These are phyloP conservation scores for Hyphopichia khmerensis DNA, from an alignment of 1,139 yeast genomes.

Conservation along the genomic window DNA sequence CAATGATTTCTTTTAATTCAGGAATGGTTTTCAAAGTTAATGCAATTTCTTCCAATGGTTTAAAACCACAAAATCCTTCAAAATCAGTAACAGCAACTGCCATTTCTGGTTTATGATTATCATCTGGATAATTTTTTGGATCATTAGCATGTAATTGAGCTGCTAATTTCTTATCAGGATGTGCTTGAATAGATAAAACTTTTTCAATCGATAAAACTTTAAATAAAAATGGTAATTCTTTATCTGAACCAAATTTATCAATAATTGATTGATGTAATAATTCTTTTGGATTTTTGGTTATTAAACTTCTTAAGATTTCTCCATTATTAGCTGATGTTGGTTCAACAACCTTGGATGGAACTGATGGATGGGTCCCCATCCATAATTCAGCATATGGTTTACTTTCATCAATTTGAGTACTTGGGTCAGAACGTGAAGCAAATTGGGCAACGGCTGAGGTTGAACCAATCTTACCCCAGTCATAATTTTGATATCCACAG, in stretches of 20 bases:
- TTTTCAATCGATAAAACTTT: slow-evolving; percentile 90
- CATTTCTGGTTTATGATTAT: slow-evolving; percentile 99
- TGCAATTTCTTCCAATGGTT: slow-evolving; percentile 79
- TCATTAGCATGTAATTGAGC: slow-evolving; percentile 72
- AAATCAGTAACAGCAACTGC: slow-evolving; percentile 94
- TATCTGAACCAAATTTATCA: slow-evolving; percentile 61
- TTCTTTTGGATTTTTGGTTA: slow-evolving; percentile 57
- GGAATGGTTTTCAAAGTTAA: slow-evolving; percentile 67
- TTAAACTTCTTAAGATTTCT: slow-evolving; percentile 61
- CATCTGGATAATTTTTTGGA: slow-evolving; percentile 95
- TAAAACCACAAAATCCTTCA: slow-evolving; percentile 97
- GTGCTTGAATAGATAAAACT: slow-evolving; percentile 95
- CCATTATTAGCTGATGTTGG: slow-evolving; percentile 32
- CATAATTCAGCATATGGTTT: slow-evolving; percentile 91
- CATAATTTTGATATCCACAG: slow-evolving; percentile 69
- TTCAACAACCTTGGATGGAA: slow-evolving; percentile 69
- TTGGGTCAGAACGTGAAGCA: slow-evolving; percentile 68
- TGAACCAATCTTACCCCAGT: slow-evolving; percentile 87
- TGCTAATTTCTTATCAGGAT: slow-evolving; percentile 89
- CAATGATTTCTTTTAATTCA: slow-evolving; percentile 71
- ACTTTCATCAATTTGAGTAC: slow-evolving; percentile 56
- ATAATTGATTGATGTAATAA: slow-evolving; percentile 60
- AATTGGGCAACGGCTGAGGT: slow-evolving; percentile 86
- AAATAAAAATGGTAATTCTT: slow-evolving; percentile 86
- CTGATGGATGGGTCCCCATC: slow-evolving; percentile 98